phyloP scores from a whole-genome alignment of 2,329 filamentous ascomycete species.

The Colletotrichum lupini region DNA sequence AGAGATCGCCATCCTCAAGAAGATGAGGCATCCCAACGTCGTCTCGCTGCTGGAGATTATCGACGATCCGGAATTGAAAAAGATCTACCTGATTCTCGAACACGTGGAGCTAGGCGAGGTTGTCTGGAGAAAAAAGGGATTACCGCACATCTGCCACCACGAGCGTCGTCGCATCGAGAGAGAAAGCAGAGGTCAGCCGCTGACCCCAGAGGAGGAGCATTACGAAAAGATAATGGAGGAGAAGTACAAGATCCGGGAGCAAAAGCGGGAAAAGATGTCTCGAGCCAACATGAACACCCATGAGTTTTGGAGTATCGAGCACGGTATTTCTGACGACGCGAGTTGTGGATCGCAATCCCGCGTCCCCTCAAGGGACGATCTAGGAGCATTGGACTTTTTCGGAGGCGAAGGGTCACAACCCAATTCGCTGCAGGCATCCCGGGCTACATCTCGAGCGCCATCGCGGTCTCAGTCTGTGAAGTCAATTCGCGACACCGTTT shows the following conservation, averaged over 20 bases:
- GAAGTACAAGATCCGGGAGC: slow-evolving; percentile 66
- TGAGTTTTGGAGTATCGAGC: slow-evolving; percentile 86
- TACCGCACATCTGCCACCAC: slow-evolving; percentile 83
- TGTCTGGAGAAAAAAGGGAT: slow-evolving; percentile 89
- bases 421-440: slow-evolving; percentile 50
- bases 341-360: slow-evolving; percentile 54
- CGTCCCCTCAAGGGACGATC: slow-evolving; percentile 54
- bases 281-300: slow-evolving; percentile 62
- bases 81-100: slow-evolving; percentile 98
- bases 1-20: slow-evolving; percentile 98
- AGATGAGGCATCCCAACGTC: slow-evolving; percentile 96
- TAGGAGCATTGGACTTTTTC: slow-evolving; percentile 46
- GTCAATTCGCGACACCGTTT: slow-evolving; percentile 45
- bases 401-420: slow-evolving; percentile 49
- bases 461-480: slow-evolving; percentile 60
- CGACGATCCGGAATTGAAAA: slow-evolving; percentile 94
- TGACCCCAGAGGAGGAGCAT: slow-evolving; percentile 69
- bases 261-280: slow-evolving; percentile 66
- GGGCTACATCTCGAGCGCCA: slow-evolving; percentile 57
- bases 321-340: slow-evolving; percentile 71
- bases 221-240: slow-evolving; percentile 70
- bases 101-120: slow-evolving; percentile 96
- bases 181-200: slow-evolving; percentile 71
- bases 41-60: slow-evolving; percentile 97
- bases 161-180: slow-evolving; percentile 85